Conservation (phyloP, 2,329 filamentous ascomycete genomes). For the Talaromyces piceae region DNA sequence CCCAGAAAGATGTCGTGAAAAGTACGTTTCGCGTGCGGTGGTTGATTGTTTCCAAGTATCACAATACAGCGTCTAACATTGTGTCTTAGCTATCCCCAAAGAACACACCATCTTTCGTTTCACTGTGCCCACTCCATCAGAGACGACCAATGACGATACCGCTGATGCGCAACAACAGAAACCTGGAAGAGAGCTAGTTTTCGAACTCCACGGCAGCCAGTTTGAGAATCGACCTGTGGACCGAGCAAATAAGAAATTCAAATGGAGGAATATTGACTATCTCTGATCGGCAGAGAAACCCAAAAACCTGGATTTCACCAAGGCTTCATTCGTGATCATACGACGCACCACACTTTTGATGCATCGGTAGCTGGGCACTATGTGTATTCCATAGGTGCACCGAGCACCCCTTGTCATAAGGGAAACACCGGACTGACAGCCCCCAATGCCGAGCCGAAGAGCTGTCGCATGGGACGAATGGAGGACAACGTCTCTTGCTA, state of each 20-base stretch:
- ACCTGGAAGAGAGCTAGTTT: slow-evolving; percentile 50
- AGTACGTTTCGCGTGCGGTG: slow-evolving; percentile 39
- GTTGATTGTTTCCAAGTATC: not conserved
- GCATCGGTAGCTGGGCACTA: not conserved
- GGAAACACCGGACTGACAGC: too few relatives aligned
- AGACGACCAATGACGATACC: slow-evolving; percentile 14
- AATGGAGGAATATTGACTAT: slow-evolving; percentile 68
- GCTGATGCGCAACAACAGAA: slow-evolving; percentile 13
- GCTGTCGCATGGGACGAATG: too few relatives aligned
- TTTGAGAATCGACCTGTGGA: slow-evolving; percentile 78
- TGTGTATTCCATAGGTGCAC: not conserved
- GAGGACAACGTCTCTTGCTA: too few relatives aligned
- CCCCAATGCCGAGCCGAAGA: too few relatives aligned
- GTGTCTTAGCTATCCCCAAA: slow-evolving; percentile 62
- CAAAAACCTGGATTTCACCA: too few relatives aligned
- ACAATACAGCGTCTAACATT: not conserved
- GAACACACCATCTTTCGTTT: slow-evolving; percentile 82
- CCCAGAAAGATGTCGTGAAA: slow-evolving; percentile 62
- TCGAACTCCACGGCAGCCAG: slow-evolving; percentile 82
- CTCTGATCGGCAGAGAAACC: slow-evolving; percentile 45
- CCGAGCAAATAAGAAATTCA: slow-evolving; percentile 85
- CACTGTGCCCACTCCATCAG: slow-evolving; percentile 49
- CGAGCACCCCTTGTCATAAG: too few relatives aligned
- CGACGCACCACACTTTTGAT: not conserved
- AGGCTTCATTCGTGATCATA: not conserved